These are phyloP conservation scores for Puccinia horiana DNA, from an alignment of 1,284 basidiomycete species.

Conservation along the genomic window DNA sequence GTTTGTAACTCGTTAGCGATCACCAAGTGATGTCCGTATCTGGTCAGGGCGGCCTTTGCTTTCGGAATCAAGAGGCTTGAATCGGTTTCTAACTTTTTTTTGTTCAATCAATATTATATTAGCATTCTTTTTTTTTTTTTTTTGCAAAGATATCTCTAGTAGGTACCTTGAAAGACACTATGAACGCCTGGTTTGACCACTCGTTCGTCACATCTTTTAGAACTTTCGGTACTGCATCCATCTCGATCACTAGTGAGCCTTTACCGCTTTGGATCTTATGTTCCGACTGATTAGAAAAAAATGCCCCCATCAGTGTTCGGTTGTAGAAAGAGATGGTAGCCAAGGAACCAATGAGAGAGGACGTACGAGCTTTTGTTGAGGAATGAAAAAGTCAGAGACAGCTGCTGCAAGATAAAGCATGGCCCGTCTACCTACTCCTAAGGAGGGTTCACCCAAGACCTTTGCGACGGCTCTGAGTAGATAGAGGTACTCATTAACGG, in stretches of 20 bases:
- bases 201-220: slow-evolving; percentile 87
- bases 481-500: slow-evolving; percentile 95
- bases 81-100: slow-evolving; percentile 87
- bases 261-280: slow-evolving; percentile 95
- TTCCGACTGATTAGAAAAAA: slow-evolving; percentile 68
- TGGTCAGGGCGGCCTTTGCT: slow-evolving; percentile 78
- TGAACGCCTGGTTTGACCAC: slow-evolving; percentile 87
- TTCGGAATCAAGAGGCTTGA: slow-evolving; percentile 80
- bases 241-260: slow-evolving; percentile 80
- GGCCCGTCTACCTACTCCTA: slow-evolving; percentile 67
- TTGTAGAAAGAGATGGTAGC: not conserved
- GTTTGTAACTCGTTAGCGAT: slow-evolving; percentile 90
- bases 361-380: slow-evolving; percentile 79
- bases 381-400: slow-evolving; percentile 96
- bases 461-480: slow-evolving; percentile 75
- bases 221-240: slow-evolving; percentile 98
- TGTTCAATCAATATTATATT: not conserved
- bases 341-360: not conserved
- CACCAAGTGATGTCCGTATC: slow-evolving; percentile 95
- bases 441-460: slow-evolving; percentile 58
- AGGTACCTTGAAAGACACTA: slow-evolving; percentile 91
- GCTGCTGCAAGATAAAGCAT: slow-evolving; percentile 98
- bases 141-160: not conserved
- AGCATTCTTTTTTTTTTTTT: not conserved
- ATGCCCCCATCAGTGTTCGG: too few relatives aligned